phyloP scores from a whole-genome alignment of 306 rosid species.

The Prunus kanzakura region DNA sequence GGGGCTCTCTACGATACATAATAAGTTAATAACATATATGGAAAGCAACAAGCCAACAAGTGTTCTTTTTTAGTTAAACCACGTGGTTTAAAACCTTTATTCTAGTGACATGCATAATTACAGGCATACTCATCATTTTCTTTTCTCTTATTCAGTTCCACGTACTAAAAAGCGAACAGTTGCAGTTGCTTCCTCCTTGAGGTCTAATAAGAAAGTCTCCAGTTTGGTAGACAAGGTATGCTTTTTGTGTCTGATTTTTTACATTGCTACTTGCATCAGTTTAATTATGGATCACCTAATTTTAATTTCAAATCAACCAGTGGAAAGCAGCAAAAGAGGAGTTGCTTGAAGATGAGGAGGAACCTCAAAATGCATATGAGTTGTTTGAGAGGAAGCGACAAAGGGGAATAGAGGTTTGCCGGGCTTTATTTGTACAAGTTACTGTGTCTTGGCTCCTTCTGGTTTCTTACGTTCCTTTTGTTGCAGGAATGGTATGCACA shows the following conservation, averaged over 20 bases:
- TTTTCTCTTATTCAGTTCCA: conserved; percentile 36
- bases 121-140: background rate
- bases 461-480: conserved; percentile 31
- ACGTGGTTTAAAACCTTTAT: background rate
- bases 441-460: conserved; percentile 3
- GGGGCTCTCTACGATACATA: background rate
- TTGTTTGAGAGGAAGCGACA: conserved; percentile 80
- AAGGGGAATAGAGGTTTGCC: conserved; percentile 82
- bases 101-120: background rate
- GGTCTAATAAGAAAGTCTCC: conserved; percentile 91
- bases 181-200: conserved; percentile 76
- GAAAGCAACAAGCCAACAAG: background rate
- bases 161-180: conserved; percentile 65
- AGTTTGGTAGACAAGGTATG: conserved; percentile 85
- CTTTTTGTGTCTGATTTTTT: background rate
- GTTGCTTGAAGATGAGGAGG: conserved; percentile 88
- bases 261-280: background rate
- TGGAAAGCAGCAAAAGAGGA: conserved; percentile 99
- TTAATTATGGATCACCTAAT: background rate
- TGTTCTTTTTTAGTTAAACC: background rate
- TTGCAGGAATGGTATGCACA: conserved; percentile 83
- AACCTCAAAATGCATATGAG: conserved; percentile 71
- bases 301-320: conserved; percentile 36
- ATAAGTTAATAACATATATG: background rate
- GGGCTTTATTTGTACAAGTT: background rate